Percentiles rank a stretch among this genome's conserved stretches.
Conservation (phyloP, 331 rosid species). For the Quercus phellos region DNA sequence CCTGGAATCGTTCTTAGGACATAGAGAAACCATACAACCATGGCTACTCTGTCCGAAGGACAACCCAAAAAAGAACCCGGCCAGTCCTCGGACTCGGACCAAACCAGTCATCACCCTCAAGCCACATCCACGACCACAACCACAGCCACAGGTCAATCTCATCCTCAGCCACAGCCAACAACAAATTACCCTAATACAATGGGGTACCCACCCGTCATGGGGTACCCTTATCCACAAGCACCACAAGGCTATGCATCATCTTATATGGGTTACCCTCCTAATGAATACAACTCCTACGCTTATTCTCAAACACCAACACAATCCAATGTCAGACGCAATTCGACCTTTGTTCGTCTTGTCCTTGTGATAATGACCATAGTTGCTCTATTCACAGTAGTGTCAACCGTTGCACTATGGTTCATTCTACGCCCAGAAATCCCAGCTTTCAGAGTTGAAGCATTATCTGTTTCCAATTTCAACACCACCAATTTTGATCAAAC, state of each 20-base stretch:
- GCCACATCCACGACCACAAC: too few species aligned
- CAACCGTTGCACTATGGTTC: conserved; percentile 26
- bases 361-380: not conserved
- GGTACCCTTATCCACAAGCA: conserved; percentile 12
- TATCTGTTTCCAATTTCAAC: conserved; percentile 20
- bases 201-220: conserved; percentile 13
- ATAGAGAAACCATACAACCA: not conserved
- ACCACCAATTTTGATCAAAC: conserved; percentile 11
- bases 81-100: not conserved
- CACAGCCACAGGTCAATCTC: too few species aligned
- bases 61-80: conserved; percentile 1
- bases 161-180: not conserved
- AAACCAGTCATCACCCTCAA: not conserved
- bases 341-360: conserved; percentile 25
- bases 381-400: not conserved
- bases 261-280: conserved; percentile 1
- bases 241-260: conserved; percentile 6
- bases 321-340: not conserved
- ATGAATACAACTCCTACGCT: not conserved
- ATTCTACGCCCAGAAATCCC: conserved; percentile 29
- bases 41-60: conserved; percentile 24
- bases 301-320: conserved; percentile 24
- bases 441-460: conserved; percentile 13
- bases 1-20: too few species aligned
- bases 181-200: not conserved